Percentiles rank a stretch among this genome's conserved stretches.
Conservation (phyloP, 2,329 filamentous ascomycete species). For the Ophiocordyceps camponoti-leonardi region DNA sequence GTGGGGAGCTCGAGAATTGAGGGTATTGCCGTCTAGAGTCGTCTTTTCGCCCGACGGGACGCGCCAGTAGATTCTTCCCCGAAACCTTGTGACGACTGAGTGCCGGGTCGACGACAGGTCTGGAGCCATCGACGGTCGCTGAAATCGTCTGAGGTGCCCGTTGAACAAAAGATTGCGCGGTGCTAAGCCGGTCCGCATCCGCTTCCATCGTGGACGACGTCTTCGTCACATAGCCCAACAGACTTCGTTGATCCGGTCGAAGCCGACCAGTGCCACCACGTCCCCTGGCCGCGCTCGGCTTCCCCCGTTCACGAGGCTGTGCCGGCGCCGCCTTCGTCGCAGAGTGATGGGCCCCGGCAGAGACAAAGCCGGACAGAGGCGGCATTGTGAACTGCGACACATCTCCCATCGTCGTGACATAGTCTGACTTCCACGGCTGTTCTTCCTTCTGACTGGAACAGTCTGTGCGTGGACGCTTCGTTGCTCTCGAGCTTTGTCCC, state of each 20-base stretch:
- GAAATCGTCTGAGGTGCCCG: background rate
- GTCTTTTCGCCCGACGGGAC: conserved; percentile 13
- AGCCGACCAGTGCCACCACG: conserved; percentile 13
- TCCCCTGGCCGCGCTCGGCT: conserved; percentile 6
- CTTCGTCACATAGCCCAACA: conserved; percentile 22
- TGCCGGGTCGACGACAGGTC: conserved; percentile 11
- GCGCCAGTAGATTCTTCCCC: conserved; percentile 15
- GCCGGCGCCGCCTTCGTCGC: conserved; percentile 12
- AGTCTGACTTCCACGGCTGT: conserved; percentile 23
- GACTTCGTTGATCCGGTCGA: conserved; percentile 21
- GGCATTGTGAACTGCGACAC: conserved; percentile 40
- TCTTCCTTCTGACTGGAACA: conserved; percentile 7
- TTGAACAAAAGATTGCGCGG: no score
- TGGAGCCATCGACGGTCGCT: conserved; percentile 2
- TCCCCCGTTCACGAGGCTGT: conserved; percentile 3
- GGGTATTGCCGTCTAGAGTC: conserved; percentile 29
- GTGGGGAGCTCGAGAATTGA: conserved; percentile 41
- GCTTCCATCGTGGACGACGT: conserved; percentile 4
- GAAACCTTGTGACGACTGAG: conserved; percentile 24
- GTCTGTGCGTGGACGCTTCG: conserved; percentile 13
- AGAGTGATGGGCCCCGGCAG: conserved; percentile 36
- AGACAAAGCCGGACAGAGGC: conserved; percentile 41
- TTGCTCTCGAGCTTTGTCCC: conserved; percentile 7
- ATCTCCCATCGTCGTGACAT: conserved; percentile 45
- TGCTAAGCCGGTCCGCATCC: no score